A percentile compares a stretch with the other conserved stretches of the same genome.
phyloP scores from a whole-genome alignment of 331 rosid genomes.

The Quercus lobata region DNA sequence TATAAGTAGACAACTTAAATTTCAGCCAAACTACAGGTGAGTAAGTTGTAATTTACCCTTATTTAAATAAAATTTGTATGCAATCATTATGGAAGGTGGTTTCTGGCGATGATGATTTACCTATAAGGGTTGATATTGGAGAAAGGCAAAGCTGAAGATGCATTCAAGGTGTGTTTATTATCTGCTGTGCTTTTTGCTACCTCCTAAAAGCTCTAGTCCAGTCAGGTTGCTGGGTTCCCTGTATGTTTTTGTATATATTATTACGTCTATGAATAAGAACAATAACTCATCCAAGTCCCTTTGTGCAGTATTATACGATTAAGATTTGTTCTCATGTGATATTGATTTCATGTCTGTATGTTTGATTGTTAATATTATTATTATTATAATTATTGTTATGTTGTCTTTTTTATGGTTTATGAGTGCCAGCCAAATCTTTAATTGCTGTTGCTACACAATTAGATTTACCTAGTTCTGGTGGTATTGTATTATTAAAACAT shows the following conservation, averaged over 20 bases:
- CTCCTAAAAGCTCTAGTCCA: background rate
- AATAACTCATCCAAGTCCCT: background rate
- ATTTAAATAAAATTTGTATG: constrained; percentile 5
- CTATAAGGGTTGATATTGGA: constrained; percentile 61
- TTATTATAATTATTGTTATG: background rate
- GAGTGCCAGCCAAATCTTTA: background rate
- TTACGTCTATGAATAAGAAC: background rate
- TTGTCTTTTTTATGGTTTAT: background rate
- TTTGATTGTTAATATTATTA: background rate
- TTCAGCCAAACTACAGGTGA: no score
- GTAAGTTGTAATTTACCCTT: no score
- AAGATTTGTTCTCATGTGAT: background rate
- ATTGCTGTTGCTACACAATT: background rate
- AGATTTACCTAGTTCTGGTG: background rate
- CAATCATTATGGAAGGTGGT: constrained; percentile 42
- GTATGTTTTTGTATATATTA: background rate
- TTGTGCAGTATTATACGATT: background rate
- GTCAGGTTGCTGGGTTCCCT: background rate
- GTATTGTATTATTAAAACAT: background rate
- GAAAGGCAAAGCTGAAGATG: constrained; percentile 59
- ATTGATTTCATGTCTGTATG: background rate
- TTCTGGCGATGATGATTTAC: constrained; percentile 93
- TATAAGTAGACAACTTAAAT: no score
- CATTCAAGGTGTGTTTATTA: constrained; percentile 51
- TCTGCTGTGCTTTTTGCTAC: background rate